A percentile compares a stretch with the other conserved stretches of the same genome.
Evolutionary conservation across 2,329 filamentous ascomycete genomes (phyloP).

Genomic region (Ceratocystis ficicola): DNA sequence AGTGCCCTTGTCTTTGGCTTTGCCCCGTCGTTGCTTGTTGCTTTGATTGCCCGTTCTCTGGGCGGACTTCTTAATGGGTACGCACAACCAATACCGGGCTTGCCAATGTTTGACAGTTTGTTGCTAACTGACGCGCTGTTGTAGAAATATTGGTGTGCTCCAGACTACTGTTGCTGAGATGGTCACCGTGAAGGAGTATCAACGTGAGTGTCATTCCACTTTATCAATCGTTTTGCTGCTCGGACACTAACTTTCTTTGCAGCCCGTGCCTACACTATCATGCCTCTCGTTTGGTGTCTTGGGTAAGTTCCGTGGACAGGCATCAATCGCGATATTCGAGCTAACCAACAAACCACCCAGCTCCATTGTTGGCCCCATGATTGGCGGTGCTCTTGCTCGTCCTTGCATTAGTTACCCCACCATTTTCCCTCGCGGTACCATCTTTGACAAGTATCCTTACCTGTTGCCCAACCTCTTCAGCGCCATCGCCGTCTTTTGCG

Average conservation of each 20-base stretch:
- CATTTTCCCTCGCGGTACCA: conserved; percentile 56
- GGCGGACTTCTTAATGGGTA: conserved; percentile 89
- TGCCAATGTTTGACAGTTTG: too few relatives aligned
- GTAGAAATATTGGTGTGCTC: conserved; percentile 81
- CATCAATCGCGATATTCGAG: neutral
- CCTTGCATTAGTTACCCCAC: conserved; percentile 72
- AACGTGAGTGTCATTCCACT: conserved; percentile 46
- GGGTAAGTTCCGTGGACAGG: conserved; percentile 44
- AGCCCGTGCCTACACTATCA: conserved; percentile 90
- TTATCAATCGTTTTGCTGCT: neutral
- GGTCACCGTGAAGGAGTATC: conserved; percentile 83
- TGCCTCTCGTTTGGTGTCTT: conserved; percentile 97
- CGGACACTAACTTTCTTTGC: conserved; percentile 26
- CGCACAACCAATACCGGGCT: conserved; percentile 27
- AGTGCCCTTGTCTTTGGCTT: conserved; percentile 93
- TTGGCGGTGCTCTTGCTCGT: conserved; percentile 79
- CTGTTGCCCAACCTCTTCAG: conserved; percentile 87
- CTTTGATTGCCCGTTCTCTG: conserved; percentile 74
- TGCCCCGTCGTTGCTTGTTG: conserved; percentile 65
- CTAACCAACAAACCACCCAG: conserved; percentile 31
- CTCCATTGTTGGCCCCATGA: conserved; percentile 82
- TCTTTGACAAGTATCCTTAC: conserved; percentile 83
- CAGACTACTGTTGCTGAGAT: conserved; percentile 93
- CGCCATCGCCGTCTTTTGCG: conserved; percentile 61
- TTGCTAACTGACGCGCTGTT: conserved; percentile 12